Conservation (phyloP, 148 eudicot genomes). For the Dianthus caryophyllus region DNA sequence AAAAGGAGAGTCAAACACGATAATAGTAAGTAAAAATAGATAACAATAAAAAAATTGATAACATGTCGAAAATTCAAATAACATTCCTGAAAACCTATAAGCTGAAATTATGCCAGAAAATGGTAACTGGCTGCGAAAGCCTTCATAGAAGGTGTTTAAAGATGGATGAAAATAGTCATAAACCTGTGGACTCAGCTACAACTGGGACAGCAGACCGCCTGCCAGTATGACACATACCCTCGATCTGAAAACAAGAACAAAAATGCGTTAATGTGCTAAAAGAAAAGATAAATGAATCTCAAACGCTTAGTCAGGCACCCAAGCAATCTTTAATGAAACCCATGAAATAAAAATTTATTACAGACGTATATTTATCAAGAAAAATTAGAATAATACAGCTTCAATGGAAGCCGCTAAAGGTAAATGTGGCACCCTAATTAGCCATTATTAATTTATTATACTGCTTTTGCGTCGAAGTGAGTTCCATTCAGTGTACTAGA, state of each 20-base stretch:
- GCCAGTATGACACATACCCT: constrained; percentile 65
- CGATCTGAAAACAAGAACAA: constrained; percentile 49
- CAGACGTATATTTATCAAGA: not conserved
- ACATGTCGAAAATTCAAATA: too few relatives aligned
- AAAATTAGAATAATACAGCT: not conserved
- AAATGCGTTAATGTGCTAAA: too few relatives aligned
- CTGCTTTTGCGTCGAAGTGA: not conserved
- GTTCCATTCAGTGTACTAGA: not conserved
- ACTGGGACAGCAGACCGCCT: constrained; percentile 74
- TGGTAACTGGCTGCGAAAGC: constrained; percentile 2
- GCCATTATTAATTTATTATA: not conserved
- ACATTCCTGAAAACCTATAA: not conserved
- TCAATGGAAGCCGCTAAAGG: not conserved
- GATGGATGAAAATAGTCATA: not conserved
- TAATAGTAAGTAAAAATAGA: too few relatives aligned
- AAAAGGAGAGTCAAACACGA: too few relatives aligned
- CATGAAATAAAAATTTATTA: not conserved
- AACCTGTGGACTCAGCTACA: constrained; percentile 88
- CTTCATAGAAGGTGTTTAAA: constrained; percentile 1
- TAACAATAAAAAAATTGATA: too few relatives aligned
- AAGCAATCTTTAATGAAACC: not conserved
- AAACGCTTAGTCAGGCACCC: not conserved
- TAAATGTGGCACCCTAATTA: not conserved
- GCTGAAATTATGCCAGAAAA: not conserved
- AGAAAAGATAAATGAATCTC: not conserved